Base-by-base conservation (phyloP, 192 early-diverging fungal species). In the Oehlia diaphana region DNA sequence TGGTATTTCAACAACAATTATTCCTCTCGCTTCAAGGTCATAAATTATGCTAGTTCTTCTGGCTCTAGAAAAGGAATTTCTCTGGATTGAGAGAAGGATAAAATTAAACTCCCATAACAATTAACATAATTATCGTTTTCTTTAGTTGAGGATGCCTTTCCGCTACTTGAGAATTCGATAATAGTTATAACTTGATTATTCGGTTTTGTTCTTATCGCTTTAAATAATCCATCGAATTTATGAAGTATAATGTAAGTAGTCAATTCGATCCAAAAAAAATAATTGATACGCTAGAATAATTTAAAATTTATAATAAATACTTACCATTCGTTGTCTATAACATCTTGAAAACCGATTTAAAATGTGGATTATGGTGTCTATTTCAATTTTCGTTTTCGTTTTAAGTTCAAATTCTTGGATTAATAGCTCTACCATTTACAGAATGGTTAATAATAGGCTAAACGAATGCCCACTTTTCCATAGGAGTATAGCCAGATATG, bases 321-420 rank as follows among this genome's bases (percentile, higher is more conserved):
- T 78, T 78, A 69, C 50, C 50, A 78, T 13, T 50, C 77, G 58
- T 12, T 62, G 21, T 78, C 77, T 58, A 78, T 42, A 61, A 70
- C 49, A 39, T 78, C 67, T 31, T 47, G 37, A 78, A 78, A 61
- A 62, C 2, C 77, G 47, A 69, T 67, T 78, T 62, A 78, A 69
- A 37, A 78, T 78, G 68, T 78, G 70, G 12, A 78, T 70, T 58
- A 70, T 12, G 33, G 77, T 78, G 23, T 78, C 67, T 50, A 78
- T 78, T 16, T 53, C 37, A 28, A 61, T 26, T 26, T 26, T 26
- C 26, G 70, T 42, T 67, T 78, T 69, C 68, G 3, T 61, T 70
- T 50, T 13, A 70, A 39, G 62, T 68, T 70, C 39, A 58, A 44
- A 63, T n/a, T 23, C 9, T 77, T 62, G 14, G 16, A 37, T 37